These are phyloP conservation scores for Rhizophagus sp. DNA, from an alignment of 192 early-diverging fungal species.

Conservation along the genomic window DNA sequence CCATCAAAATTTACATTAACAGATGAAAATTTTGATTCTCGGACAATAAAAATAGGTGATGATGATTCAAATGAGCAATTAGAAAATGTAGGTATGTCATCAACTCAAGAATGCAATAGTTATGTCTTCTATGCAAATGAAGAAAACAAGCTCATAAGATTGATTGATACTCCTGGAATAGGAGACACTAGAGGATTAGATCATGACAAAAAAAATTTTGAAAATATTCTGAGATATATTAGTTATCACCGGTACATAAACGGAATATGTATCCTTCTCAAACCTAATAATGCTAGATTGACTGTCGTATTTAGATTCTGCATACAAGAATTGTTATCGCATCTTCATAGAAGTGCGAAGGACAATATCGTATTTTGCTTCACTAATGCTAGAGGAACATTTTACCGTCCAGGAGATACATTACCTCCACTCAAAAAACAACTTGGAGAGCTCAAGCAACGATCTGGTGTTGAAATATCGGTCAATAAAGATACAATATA, in stretches of 20 bases:
- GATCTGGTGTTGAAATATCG: neutral
- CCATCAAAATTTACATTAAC: slow-evolving; percentile 25
- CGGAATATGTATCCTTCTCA: neutral
- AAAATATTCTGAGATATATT: too few species aligned
- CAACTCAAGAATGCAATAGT: neutral
- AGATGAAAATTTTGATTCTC: slow-evolving; percentile 8
- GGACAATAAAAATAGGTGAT: slow-evolving; percentile 23
- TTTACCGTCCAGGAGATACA: neutral
- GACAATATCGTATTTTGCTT: slow-evolving; percentile 38
- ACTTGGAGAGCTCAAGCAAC: slow-evolving; percentile 21
- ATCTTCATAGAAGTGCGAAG: slow-evolving; percentile 30
- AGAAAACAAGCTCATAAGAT: slow-evolving; percentile 27
- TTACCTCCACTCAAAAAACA: slow-evolving; percentile 17
- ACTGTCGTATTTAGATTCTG: slow-evolving; percentile 29
- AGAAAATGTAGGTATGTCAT: too few species aligned
- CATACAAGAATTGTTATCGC: slow-evolving; percentile 33
- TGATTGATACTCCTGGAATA: slow-evolving; percentile 37
- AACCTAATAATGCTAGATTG: slow-evolving; percentile 30
- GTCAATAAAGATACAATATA: too few species aligned
- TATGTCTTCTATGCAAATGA: slow-evolving; percentile 32
- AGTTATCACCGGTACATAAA: too few species aligned
- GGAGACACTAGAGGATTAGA: slow-evolving; percentile 33
- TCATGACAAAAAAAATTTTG: neutral
- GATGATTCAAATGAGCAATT: neutral
- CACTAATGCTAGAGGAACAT: slow-evolving; percentile 32